Conservation (phyloP, 495 filamentous ascomycete species). For the Penicillium longicatenatum region DNA sequence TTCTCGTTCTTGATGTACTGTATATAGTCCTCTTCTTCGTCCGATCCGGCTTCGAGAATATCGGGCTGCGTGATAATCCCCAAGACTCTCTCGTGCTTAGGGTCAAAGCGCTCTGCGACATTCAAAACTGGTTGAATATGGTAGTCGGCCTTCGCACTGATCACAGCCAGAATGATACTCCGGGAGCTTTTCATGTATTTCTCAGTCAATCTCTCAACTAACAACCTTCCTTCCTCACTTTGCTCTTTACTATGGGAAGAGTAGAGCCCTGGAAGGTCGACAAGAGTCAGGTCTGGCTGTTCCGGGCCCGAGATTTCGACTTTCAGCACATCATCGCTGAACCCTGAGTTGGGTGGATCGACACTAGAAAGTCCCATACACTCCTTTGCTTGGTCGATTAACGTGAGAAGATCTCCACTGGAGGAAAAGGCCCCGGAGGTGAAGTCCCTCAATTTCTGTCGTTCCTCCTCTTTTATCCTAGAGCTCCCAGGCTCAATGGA, state of each 20-base stretch:
- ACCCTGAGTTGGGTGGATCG: conserved; percentile 25
- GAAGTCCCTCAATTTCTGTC: conserved; percentile 16
- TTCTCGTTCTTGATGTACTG: conserved; percentile 61
- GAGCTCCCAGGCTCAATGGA: conserved; percentile 45
- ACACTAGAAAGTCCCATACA: conserved; percentile 50
- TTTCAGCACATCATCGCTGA: conserved; percentile 59
- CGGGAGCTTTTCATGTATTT: conserved; percentile 59
- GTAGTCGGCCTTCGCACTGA: conserved; percentile 54
- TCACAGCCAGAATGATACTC: conserved; percentile 65
- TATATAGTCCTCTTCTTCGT: conserved; percentile 49
- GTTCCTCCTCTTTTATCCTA: conserved; percentile 15
- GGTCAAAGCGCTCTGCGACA: conserved; percentile 22
- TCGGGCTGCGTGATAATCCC: conserved; percentile 55
- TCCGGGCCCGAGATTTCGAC: conserved; percentile 63
- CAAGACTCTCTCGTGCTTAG: conserved; percentile 42
- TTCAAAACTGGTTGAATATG: conserved; percentile 48
- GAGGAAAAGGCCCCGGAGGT: conserved; percentile 11
- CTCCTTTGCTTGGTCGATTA: conserved; percentile 51
- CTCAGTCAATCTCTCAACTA: conserved; percentile 54
- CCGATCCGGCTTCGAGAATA: conserved; percentile 26
- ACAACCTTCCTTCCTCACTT: conserved; percentile 27
- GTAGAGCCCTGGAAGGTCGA: conserved; percentile 68
- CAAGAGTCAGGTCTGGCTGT: conserved; percentile 62
- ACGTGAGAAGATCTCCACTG: conserved; percentile 32
- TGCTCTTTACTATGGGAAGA: conserved; percentile 43